phyloP scores from a whole-genome alignment of 208 protist genomes.

The Leishmania gerbilli region DNA sequence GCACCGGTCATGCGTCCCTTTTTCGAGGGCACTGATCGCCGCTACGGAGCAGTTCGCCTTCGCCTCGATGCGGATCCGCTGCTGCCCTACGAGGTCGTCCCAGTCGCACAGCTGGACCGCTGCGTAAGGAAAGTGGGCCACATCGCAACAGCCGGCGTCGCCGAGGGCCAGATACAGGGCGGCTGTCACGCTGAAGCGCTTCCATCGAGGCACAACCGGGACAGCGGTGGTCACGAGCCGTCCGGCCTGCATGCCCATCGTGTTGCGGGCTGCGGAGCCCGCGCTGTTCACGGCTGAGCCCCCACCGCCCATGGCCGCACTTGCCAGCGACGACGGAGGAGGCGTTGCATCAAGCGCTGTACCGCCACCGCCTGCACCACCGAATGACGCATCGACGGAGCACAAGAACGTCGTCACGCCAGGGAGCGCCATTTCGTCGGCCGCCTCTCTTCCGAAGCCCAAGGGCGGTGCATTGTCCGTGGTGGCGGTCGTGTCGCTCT shows the following conservation, averaged over 20 bases:
- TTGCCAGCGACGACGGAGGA: neutral
- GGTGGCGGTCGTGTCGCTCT: neutral
- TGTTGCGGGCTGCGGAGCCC: neutral
- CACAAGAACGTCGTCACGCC: slow-evolving; percentile 17
- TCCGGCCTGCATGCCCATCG: neutral
- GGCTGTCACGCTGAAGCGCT: slow-evolving; percentile 44
- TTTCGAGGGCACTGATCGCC: slow-evolving; percentile 14
- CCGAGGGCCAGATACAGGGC: slow-evolving; percentile 63
- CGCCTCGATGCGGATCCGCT: slow-evolving; percentile 30
- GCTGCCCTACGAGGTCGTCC: slow-evolving; percentile 31
- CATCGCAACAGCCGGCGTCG: slow-evolving; percentile 53
- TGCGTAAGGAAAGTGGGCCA: slow-evolving; percentile 40
- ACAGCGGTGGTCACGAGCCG: neutral
- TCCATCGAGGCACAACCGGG: slow-evolving; percentile 46
- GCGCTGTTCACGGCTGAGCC: neutral
- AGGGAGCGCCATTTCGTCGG: slow-evolving; percentile 8
- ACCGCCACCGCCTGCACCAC: neutral
- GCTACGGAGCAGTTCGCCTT: slow-evolving; percentile 21
- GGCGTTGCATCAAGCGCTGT: neutral
- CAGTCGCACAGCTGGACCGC: slow-evolving; percentile 51
- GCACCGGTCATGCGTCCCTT: neutral
- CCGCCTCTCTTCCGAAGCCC: slow-evolving; percentile 7
- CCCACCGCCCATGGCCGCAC: neutral
- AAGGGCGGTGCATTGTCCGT: neutral
- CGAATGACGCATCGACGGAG: slow-evolving; percentile 15